phyloP scores from a whole-genome alignment of 78 protist species.

The Protostelium mycophagum region DNA sequence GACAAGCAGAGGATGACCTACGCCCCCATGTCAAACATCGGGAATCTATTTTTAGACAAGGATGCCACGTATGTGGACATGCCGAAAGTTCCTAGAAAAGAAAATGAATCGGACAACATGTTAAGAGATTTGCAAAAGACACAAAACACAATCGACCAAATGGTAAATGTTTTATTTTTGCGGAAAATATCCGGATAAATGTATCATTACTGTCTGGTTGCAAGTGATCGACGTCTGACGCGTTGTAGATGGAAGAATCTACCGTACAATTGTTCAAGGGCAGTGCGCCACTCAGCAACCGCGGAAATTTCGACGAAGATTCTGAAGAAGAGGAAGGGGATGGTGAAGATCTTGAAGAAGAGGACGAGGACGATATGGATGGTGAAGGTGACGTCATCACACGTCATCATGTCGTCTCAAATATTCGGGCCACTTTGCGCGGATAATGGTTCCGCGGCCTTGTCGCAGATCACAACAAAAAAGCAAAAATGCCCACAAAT shows the following conservation, averaged over 20 bases:
- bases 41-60: slow-evolving; percentile 91
- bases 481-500: no score
- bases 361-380: slow-evolving; percentile 5
- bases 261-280: background rate
- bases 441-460: no score
- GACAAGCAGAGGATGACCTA: slow-evolving; percentile 72
- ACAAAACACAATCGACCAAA: background rate
- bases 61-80: slow-evolving; percentile 95
- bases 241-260: background rate
- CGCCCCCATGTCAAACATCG: slow-evolving; percentile 95
- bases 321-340: slow-evolving; percentile 11
- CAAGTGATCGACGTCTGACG: no score
- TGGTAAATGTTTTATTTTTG: background rate
- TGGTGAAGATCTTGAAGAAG: slow-evolving; percentile 22
- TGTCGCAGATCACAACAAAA: no score
- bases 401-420: no score
- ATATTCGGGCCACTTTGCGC: no score
- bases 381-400: slow-evolving; percentile 76
- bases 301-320: background rate
- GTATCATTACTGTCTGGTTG: no score
- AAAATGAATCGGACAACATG: background rate
- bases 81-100: slow-evolving; percentile 14
- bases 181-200: no score
- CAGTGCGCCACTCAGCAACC: background rate
- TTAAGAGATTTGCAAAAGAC: background rate